These are phyloP conservation scores for peach (Prunus persica) DNA, from an alignment of 306 rosid genomes.

Conservation along the genomic window DNA sequence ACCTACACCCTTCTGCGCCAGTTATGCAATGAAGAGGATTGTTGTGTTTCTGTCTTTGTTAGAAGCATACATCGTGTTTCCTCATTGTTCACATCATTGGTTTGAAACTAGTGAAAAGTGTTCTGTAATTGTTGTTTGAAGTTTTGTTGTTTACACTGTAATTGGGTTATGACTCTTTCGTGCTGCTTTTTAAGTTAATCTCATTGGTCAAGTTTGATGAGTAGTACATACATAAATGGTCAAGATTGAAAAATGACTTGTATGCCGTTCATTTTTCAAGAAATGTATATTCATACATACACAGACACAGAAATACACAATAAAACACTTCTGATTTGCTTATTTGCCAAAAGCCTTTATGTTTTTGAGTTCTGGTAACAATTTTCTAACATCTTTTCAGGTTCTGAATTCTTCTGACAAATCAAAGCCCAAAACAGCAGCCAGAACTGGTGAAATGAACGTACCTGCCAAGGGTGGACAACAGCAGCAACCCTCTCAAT, in stretches of 20 bases:
- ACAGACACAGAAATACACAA: not conserved
- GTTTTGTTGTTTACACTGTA: not conserved
- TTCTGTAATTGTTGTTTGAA: not conserved
- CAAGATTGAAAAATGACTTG: not conserved
- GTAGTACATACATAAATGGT: not conserved
- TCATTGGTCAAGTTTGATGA: not conserved
- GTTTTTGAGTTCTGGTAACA: conserved; percentile 6
- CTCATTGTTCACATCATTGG: not conserved
- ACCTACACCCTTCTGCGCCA: not conserved
- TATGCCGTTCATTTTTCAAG: not conserved
- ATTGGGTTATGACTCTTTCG: not conserved
- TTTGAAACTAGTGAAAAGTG: not conserved
- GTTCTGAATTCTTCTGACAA: conserved; percentile 77
- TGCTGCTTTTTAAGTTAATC: not conserved
- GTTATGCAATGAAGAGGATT: not conserved
- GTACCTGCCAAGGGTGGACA: conserved; percentile 55
- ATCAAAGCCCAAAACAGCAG: conserved; percentile 66
- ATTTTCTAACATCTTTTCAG: conserved; percentile 26
- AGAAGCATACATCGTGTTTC: not conserved
- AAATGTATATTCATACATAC: not conserved
- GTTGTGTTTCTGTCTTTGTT: not conserved
- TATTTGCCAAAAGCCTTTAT: not conserved
- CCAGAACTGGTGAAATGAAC: conserved; percentile 60
- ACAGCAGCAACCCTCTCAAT: conserved; percentile 52
- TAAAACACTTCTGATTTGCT: not conserved